Evolutionary conservation across 2,329 filamentous ascomycete species (phyloP).

Genomic region (Coniella vitis): DNA sequence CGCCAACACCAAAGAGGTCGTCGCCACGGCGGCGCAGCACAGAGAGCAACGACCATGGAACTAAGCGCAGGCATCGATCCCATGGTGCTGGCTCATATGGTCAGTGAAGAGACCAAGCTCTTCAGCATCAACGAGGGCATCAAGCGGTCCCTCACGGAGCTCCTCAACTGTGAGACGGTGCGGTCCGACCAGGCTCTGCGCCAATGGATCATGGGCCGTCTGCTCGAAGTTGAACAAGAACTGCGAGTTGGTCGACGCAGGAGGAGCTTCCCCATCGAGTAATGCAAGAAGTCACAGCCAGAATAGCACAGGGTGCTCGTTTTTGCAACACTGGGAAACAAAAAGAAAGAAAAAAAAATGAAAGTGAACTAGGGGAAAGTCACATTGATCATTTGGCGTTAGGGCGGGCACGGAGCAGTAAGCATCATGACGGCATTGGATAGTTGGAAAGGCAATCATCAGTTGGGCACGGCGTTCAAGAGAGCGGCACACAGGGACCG

Average conservation of each 20-base stretch:
- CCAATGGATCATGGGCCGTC: slow-evolving; percentile 50
- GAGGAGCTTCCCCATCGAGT: slow-evolving; percentile 29
- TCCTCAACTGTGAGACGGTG: slow-evolving; percentile 53
- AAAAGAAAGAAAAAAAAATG: no score
- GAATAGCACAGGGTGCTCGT: no score
- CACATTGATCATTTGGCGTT: slow-evolving; percentile 11
- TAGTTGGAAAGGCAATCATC: neutral
- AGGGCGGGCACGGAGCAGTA: neutral
- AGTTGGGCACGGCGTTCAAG: neutral
- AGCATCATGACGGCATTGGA: neutral
- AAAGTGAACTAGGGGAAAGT: no score
- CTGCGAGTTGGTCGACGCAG: slow-evolving; percentile 46
- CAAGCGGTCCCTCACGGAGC: slow-evolving; percentile 54
- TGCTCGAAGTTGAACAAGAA: slow-evolving; percentile 56
- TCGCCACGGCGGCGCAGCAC: slow-evolving; percentile 25
- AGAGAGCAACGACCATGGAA: slow-evolving; percentile 15
- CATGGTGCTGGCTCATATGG: slow-evolving; percentile 41
- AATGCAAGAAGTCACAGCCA: slow-evolving; percentile 7
- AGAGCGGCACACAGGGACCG: neutral
- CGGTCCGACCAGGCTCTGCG: slow-evolving; percentile 45
- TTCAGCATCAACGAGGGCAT: slow-evolving; percentile 53
- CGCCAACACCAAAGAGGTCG: slow-evolving; percentile 20
- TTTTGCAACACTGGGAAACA: no score
- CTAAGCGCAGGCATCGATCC: slow-evolving; percentile 39
- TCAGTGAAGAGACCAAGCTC: slow-evolving; percentile 45